Evolutionary conservation across 2,329 filamentous ascomycete genomes (phyloP).

Genomic region (Exophiala spinifera): DNA sequence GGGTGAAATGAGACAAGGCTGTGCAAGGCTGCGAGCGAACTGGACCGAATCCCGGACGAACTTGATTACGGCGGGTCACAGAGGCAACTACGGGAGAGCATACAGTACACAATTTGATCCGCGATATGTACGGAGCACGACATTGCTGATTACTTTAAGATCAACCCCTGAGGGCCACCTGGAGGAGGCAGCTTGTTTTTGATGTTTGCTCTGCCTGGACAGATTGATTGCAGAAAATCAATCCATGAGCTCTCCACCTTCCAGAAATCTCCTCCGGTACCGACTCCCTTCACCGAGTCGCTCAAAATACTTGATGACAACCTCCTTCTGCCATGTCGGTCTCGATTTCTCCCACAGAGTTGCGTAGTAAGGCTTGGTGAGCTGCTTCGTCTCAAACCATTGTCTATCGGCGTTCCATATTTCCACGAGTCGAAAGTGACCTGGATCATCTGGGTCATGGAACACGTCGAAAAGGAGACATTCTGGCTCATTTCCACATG

Average conservation of each 20-base stretch:
- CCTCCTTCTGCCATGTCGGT: constrained; percentile 11
- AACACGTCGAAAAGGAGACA: constrained; percentile 17
- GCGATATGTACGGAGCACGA: too few species aligned
- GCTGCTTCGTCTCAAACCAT: constrained; percentile 14
- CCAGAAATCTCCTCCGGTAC: constrained; percentile 2
- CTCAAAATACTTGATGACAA: constrained; percentile 9
- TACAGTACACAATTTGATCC: too few species aligned
- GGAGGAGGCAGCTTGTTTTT: too few species aligned
- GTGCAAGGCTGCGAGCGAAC: too few species aligned
- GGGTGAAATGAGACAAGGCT: too few species aligned
- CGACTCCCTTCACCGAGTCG: constrained; percentile 4
- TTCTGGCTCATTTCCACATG: constrained; percentile 13
- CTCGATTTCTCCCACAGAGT: constrained; percentile 12
- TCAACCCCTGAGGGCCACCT: too few species aligned
- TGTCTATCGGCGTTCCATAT: constrained; percentile 6
- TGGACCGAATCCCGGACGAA: too few species aligned
- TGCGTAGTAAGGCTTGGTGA: constrained; percentile 15
- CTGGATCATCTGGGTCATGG: constrained; percentile 3
- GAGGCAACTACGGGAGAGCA: too few species aligned
- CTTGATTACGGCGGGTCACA: too few species aligned
- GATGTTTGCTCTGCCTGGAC: too few species aligned
- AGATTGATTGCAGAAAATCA: too few species aligned
- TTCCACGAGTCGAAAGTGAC: constrained; percentile 13
- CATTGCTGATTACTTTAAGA: too few species aligned
- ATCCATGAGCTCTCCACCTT: background rate